Base-by-base conservation (phyloP, 352 stramenopile species). In the Thalassiosira mediterranea region DNA sequence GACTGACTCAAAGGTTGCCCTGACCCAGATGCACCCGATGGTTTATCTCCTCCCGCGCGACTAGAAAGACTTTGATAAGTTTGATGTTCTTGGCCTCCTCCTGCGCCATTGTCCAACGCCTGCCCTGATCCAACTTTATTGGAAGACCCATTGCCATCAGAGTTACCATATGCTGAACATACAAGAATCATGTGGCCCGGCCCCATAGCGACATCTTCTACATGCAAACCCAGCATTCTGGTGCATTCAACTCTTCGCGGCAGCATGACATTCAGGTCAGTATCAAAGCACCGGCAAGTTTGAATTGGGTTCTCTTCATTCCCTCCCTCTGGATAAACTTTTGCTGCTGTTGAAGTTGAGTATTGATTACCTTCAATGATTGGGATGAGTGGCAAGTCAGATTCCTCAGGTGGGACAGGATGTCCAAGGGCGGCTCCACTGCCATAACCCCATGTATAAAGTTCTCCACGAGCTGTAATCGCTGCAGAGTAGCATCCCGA, bases 371-470 rank as follows among this genome's bases (percentile, higher is more conserved):
- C 62, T 34, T 82, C 63, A 42, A 73, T 66, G 11, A 76, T 53
- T 52, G 62, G 61, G 53, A 74, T 21, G 34, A 69, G 23, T 65
- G 63, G 65, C 15, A 76, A 49, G 52, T 31, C 44, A 1, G 23
- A 23, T n/a, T 54, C 40, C 25, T 64, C 19, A 13, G 28, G 52
- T 26, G 72, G 72, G 25, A 74, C 54, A 17, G 82, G 79, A 44
- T 91, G 61, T 11, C 87, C 87, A 15, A 90, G 56, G 48, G 81
- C 74, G 11, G 51, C 60, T 15, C 79, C 75, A 68, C 88, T 81
- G 32, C 87, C 88, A 44, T 81, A 91, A 56, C 87, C 87, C 84
- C 84, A 92, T 34, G 79, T 80, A 54, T 91, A 92, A 0, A 90
- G 28, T 65, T 91, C 76, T 8, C 87, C 87, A 5, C 52, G 56